These are phyloP conservation scores for Geotrichum carabidarum DNA, from an alignment of 1,139 yeast genomes.

Conservation along the genomic window DNA sequence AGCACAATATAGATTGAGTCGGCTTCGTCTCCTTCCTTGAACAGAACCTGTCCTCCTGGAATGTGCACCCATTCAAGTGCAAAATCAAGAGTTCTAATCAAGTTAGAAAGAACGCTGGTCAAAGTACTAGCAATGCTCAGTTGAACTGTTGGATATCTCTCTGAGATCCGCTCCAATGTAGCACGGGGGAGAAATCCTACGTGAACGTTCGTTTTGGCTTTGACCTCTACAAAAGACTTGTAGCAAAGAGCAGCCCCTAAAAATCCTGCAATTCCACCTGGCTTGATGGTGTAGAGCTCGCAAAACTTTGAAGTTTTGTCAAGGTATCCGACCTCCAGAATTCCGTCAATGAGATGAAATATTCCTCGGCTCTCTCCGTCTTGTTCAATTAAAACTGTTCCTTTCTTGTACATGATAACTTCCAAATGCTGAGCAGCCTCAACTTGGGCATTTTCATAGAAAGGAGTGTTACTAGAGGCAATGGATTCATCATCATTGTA, in stretches of 20 bases:
- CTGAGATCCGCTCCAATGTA: slow-evolving; percentile 61
- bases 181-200: slow-evolving; percentile 68
- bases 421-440: slow-evolving; percentile 65
- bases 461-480: slow-evolving; percentile 16
- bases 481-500: slow-evolving; percentile 16
- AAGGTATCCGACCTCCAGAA: slow-evolving; percentile 54
- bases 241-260: slow-evolving; percentile 81
- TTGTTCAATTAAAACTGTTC: slow-evolving; percentile 56
- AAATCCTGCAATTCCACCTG: slow-evolving; percentile 89
- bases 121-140: slow-evolving; percentile 72
- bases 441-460: slow-evolving; percentile 48
- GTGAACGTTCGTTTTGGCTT: slow-evolving; percentile 53
- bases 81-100: slow-evolving; percentile 73
- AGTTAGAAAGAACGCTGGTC: slow-evolving; percentile 59
- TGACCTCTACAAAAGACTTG: slow-evolving; percentile 68
- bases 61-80: slow-evolving; percentile 94
- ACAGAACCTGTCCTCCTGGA: slow-evolving; percentile 75
- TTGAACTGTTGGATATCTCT: slow-evolving; percentile 69
- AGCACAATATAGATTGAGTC: slow-evolving; percentile 88
- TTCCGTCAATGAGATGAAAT: slow-evolving; percentile 74
- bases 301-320: slow-evolving; percentile 38
- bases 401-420: slow-evolving; percentile 51
- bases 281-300: slow-evolving; percentile 53
- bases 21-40: slow-evolving; percentile 79
- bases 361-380: slow-evolving; percentile 68